Base-by-base conservation (phyloP, 495 filamentous ascomycete species). In the Hypoxylon trugodes region DNA sequence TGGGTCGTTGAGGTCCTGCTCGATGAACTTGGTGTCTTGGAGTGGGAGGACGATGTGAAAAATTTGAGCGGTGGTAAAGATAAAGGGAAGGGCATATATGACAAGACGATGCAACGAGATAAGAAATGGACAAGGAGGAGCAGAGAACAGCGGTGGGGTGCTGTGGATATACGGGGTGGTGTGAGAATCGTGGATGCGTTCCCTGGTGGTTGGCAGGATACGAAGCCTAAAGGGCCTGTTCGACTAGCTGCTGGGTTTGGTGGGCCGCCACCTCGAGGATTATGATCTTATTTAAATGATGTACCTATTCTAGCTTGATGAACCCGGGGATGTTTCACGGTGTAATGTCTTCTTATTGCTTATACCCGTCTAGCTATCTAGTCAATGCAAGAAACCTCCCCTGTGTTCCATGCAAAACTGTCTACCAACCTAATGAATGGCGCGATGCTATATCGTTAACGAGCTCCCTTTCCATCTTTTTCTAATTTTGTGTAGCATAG, bases 1-100 rank as follows among this genome's bases (percentile, higher is more conserved):
- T 80, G 78, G 77, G 70, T 74, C 6, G 72, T 80, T 10, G 78
- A 82, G 69, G 73, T 78, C n/a, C 37, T 82, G 59, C 38, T 79
- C 2, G 79, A 82, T 49, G 76, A 78, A 61, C 15, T 75, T 6
- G 77, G 77, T 18, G 59, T 71, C 9, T 76, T 66, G 70, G 53
- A 57, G 22, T 41, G 36, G 60, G 58, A 2, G 13, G 60, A 33
- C 13, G 43, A 9, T 12, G 38, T 37, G 35, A 16, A 9, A 2
- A 22, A 9, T 4, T 28, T 28, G 19, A 15, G 4, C 28, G 28
- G 13, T 15, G 15, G 32, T 21, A 6, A 13, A 38, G 30, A 16
- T 12, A 5, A 10, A 26, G 19, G 26, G 25, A 24, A 24, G 3
- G 28, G 18, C 12, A 22, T 18, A 37, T 0, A 42, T 16, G 30